Conservation (phyloP, 192 early-diverging fungal species). For the Cetraspora pellucida region DNA sequence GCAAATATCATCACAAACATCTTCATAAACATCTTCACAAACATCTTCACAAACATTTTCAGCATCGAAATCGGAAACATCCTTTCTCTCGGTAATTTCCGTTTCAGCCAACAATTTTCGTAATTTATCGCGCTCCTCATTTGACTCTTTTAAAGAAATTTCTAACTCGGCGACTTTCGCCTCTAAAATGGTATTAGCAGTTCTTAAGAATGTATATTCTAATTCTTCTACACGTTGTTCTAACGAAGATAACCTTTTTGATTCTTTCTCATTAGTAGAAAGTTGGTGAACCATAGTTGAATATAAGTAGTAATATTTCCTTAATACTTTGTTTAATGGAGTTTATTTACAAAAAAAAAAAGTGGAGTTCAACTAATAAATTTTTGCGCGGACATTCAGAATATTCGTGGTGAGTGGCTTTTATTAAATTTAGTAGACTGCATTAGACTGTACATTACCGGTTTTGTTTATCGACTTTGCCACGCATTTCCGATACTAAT, state of each 20-base stretch:
- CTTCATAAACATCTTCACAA: neutral
- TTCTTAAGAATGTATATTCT: conserved; percentile 26
- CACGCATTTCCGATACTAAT: too few relatives aligned
- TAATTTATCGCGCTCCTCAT: conserved; percentile 23
- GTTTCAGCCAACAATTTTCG: neutral
- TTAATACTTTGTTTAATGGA: neutral
- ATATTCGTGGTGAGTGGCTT: neutral
- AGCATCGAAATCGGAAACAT: neutral
- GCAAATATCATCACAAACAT: neutral
- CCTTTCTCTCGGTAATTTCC: neutral
- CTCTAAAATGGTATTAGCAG: conserved; percentile 5
- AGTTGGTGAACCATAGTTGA: neutral
- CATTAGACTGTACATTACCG: too few relatives aligned
- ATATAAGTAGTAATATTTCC: conserved; percentile 16
- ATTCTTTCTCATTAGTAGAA: conserved; percentile 18
- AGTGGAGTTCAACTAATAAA: neutral
- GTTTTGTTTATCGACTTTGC: too few relatives aligned
- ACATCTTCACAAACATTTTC: too few relatives aligned
- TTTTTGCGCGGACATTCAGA: too few relatives aligned
- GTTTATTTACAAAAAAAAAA: neutral
- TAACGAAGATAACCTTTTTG: conserved; percentile 22
- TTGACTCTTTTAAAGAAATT: conserved; percentile 14
- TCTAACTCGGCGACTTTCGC: conserved; percentile 24
- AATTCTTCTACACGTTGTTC: conserved; percentile 19
- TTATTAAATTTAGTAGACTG: neutral